phyloP scores from a whole-genome alignment of 2,329 filamentous ascomycete species.

The Lecanicillium sp. region DNA sequence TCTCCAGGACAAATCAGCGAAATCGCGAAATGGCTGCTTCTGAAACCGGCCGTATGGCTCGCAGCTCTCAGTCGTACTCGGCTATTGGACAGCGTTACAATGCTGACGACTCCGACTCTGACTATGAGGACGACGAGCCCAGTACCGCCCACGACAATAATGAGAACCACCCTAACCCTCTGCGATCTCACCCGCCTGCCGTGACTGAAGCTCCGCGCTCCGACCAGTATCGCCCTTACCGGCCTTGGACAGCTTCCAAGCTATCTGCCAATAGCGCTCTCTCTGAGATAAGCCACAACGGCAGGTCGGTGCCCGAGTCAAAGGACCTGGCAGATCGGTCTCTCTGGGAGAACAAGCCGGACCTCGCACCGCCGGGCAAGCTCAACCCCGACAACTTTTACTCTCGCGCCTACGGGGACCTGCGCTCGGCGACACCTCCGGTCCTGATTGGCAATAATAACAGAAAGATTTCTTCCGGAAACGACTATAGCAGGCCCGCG shows the following conservation, averaged over 20 bases:
- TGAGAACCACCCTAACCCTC: conserved; percentile 41
- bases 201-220: conserved; percentile 1
- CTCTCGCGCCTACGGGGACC: conserved; percentile 51
- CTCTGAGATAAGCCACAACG: conserved; percentile 38
- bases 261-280: conserved; percentile 23
- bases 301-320: conserved; percentile 33
- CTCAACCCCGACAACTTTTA: conserved; percentile 46
- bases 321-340: conserved; percentile 31
- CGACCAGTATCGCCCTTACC: not conserved
- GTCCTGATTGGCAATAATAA: conserved; percentile 38
- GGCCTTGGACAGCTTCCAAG: conserved; percentile 11
- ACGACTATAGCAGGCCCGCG: conserved; percentile 38
- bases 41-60: conserved; percentile 23
- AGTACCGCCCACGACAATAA: conserved; percentile 12
- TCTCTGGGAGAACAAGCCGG: conserved; percentile 21
- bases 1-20: conserved; percentile 46
- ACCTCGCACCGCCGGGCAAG: conserved; percentile 27
- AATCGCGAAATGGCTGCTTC: conserved; percentile 33
- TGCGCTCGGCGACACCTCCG: conserved; percentile 46
- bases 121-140: conserved; percentile 30
- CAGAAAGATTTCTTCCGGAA: conserved; percentile 52
- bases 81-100: conserved; percentile 38
- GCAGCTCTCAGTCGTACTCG: conserved; percentile 34
- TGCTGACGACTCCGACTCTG: conserved; percentile 30
- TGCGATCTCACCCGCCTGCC: conserved; percentile 40